Conservation (phyloP, 2,329 filamentous ascomycete species). For the Proliferodiscus dingleyae region DNA sequence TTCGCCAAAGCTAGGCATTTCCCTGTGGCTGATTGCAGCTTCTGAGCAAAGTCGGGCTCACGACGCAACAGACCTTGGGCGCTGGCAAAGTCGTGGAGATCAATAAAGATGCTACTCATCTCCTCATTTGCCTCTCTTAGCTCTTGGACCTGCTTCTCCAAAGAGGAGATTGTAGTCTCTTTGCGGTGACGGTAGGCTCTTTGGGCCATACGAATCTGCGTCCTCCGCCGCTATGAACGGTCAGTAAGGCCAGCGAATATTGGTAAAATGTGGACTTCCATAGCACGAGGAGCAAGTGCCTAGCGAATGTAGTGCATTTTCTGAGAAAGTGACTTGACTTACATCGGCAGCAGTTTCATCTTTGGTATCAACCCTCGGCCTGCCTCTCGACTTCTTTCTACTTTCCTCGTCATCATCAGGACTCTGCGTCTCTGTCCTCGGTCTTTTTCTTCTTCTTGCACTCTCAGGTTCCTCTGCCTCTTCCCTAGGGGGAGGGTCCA, state of each 20-base stretch:
- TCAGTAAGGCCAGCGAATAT: slow-evolving; percentile 19
- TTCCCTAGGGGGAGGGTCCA: slow-evolving; percentile 13
- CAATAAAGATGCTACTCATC: slow-evolving; percentile 68
- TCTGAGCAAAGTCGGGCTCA: slow-evolving; percentile 51
- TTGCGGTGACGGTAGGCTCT: slow-evolving; percentile 81
- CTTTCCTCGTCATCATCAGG: slow-evolving; percentile 40
- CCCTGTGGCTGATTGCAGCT: slow-evolving; percentile 53
- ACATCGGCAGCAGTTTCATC: slow-evolving; percentile 77
- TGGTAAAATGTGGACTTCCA: too few relatives aligned
- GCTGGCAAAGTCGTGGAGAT: slow-evolving; percentile 58
- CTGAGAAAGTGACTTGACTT: slow-evolving; percentile 37
- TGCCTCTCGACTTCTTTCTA: slow-evolving; percentile 61
- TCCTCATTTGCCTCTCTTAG: slow-evolving; percentile 66
- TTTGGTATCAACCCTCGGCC: slow-evolving; percentile 69
- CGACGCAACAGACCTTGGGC: slow-evolving; percentile 52
- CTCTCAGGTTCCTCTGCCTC: slow-evolving; percentile 22
- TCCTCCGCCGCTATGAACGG: slow-evolving; percentile 62
- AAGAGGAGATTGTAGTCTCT: slow-evolving; percentile 69
- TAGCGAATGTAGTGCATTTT: too few relatives aligned
- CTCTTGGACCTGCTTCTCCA: slow-evolving; percentile 65
- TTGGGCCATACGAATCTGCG: slow-evolving; percentile 83
- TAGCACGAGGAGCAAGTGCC: too few relatives aligned
- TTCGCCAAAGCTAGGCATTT: slow-evolving; percentile 53
- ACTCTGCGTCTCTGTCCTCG: slow-evolving; percentile 27
- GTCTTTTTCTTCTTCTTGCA: slow-evolving; percentile 33